Evolutionary conservation across 31 red algal genomes (phyloP).

Genomic region (Odonthalia washingtoniensis): DNA sequence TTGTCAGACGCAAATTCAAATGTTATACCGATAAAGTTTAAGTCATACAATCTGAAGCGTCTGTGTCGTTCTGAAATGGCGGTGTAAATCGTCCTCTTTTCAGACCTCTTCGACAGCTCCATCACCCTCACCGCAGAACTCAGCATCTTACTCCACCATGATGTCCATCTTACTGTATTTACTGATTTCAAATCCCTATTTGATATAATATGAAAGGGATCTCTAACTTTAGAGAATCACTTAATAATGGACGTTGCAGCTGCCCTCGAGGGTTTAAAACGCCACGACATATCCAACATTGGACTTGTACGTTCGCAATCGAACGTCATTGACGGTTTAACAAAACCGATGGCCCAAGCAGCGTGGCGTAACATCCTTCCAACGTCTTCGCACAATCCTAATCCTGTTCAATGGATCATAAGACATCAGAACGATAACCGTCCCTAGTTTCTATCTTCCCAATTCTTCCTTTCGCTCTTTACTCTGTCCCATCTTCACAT

Average conservation of each 20-base stretch:
- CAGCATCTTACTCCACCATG: background rate
- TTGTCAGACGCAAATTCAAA: background rate
- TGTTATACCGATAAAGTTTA: conserved; percentile 29
- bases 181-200: conserved; percentile 31
- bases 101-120: conserved; percentile 28
- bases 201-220: conserved; percentile 50
- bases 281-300: conserved; percentile 37
- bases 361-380: too few species aligned
- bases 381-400: too few species aligned
- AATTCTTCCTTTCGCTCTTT: too few species aligned
- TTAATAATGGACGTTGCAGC: conserved; percentile 46
- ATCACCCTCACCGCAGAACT: background rate
- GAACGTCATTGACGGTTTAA: conserved; percentile 45
- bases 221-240: conserved; percentile 18
- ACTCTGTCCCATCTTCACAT: too few species aligned
- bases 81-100: conserved; percentile 43
- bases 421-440: too few species aligned
- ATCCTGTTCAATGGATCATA: too few species aligned
- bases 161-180: background rate
- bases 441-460: too few species aligned
- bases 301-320: conserved; percentile 37
- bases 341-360: conserved; percentile 8
- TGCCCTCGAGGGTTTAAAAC: conserved; percentile 36
- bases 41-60: conserved; percentile 29
- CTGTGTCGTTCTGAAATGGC: conserved; percentile 35